These are phyloP conservation scores for Exserohilum rostratum DNA, from an alignment of 2,329 filamentous ascomycete species.

Conservation along the genomic window DNA sequence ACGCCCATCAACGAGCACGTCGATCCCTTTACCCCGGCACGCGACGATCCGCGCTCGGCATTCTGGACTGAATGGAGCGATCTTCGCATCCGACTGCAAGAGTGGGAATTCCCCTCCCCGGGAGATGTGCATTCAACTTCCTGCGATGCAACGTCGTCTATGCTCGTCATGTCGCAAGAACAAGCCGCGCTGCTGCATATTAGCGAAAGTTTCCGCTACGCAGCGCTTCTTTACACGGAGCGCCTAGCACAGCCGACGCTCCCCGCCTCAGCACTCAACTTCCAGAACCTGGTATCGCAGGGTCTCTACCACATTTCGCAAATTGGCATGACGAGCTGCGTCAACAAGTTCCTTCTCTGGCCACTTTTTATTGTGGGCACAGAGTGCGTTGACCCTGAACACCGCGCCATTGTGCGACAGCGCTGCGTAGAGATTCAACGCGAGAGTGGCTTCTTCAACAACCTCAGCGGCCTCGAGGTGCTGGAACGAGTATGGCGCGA, in stretches of 20 bases:
- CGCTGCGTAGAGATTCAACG: constrained; percentile 86
- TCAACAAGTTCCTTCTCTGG: constrained; percentile 92
- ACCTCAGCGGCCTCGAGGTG: constrained; percentile 82
- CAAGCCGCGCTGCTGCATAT: constrained; percentile 81
- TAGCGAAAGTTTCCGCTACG: constrained; percentile 88
- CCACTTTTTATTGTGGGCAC: constrained; percentile 89
- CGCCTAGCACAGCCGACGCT: constrained; percentile 79
- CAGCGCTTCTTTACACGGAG: constrained; percentile 87
- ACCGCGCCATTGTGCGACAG: constrained; percentile 78
- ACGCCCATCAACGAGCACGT: constrained; percentile 59
- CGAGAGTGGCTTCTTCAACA: constrained; percentile 92
- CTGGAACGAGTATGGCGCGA: constrained; percentile 82
- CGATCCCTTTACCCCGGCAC: constrained; percentile 48
- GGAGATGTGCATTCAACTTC: constrained; percentile 34
- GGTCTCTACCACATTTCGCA: constrained; percentile 83
- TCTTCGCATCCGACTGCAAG: constrained; percentile 74
- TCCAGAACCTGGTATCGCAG: constrained; percentile 81
- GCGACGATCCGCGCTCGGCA: constrained; percentile 62
- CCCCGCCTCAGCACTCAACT: constrained; percentile 74
- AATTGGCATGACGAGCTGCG: constrained; percentile 72
- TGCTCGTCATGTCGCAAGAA: constrained; percentile 50
- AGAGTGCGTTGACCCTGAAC: constrained; percentile 81
- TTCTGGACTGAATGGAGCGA: constrained; percentile 91
- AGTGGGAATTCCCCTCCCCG: constrained; percentile 70
- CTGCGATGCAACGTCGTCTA: constrained; percentile 33